phyloP scores from a whole-genome alignment of 495 filamentous ascomycete species.

The Tirmania nivea region DNA sequence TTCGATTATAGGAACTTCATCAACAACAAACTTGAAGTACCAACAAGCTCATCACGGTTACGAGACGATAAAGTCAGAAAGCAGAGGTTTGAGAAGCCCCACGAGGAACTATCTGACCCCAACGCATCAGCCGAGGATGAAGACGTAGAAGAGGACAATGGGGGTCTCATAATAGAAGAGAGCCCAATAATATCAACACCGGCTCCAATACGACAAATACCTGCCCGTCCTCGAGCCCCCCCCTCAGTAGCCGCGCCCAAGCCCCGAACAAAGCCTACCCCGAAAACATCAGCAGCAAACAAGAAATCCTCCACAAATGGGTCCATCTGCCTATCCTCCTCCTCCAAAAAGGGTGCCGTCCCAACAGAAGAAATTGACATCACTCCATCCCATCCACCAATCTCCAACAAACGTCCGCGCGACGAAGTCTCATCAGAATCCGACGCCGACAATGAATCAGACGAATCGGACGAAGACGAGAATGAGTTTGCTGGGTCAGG shows the following conservation, averaged over 20 bases:
- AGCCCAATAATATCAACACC: background rate
- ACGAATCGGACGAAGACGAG: background rate
- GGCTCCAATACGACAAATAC: background rate
- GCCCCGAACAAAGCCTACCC: background rate
- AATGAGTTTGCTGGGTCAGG: background rate
- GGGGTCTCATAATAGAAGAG: background rate
- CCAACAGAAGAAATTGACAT: background rate
- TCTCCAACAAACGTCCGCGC: background rate
- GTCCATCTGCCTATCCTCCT: background rate
- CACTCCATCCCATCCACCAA: background rate
- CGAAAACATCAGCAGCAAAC: background rate
- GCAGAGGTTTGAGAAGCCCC: conserved; percentile 2
- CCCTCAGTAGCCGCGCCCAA: background rate
- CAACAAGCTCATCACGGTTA: conserved; percentile 1
- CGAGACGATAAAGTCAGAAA: conserved; percentile 5
- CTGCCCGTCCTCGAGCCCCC: no score
- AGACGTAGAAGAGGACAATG: conserved; percentile 7
- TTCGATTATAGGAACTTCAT: conserved; percentile 18
- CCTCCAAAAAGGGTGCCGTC: background rate
- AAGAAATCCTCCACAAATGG: background rate
- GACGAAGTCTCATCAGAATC: background rate
- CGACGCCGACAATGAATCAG: background rate
- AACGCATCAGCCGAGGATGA: conserved; percentile 13
- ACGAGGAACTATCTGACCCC: conserved; percentile 13
- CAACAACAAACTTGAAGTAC: conserved; percentile 13